phyloP scores from a whole-genome alignment of 371 early-diverging fungal genomes.

The Syncephalis plumigaleata region DNA sequence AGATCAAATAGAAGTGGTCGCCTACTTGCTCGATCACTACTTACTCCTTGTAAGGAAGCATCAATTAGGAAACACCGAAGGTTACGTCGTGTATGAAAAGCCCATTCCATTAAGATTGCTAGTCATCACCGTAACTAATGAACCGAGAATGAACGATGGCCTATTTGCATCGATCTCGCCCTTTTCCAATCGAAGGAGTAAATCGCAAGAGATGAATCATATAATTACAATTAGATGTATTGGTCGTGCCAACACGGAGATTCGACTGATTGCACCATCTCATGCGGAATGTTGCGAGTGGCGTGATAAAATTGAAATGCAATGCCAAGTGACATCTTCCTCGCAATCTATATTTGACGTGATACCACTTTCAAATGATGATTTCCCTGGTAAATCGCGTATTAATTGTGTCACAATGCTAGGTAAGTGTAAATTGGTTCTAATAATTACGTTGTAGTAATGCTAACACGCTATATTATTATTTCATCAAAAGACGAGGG shows the following conservation, averaged over 20 bases:
- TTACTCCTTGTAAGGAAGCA: constrained; percentile 57
- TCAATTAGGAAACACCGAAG: constrained; percentile 28
- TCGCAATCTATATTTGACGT: constrained; percentile 39
- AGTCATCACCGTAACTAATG: constrained; percentile 41
- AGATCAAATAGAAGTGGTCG: constrained; percentile 42
- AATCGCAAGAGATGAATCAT: background rate
- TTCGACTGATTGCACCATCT: constrained; percentile 54
- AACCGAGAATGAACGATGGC: constrained; percentile 6
- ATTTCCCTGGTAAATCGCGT: constrained; percentile 27
- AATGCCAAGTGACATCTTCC: constrained; percentile 31
- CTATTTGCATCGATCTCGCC: constrained; percentile 14
- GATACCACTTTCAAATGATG: constrained; percentile 18
- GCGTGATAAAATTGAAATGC: constrained; percentile 61
- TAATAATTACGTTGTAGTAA: no score
- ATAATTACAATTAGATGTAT: constrained; percentile 54
- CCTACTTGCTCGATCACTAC: constrained; percentile 75
- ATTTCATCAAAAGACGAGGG: constrained; percentile 32
- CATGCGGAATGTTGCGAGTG: constrained; percentile 60
- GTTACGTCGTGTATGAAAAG: constrained; percentile 45
- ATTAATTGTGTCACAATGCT: constrained; percentile 56
- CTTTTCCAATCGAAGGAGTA: constrained; percentile 11
- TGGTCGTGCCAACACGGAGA: constrained; percentile 41
- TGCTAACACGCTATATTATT: background rate
- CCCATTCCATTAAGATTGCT: constrained; percentile 64
- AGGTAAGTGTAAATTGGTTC: constrained; percentile 15